Evolutionary conservation across 2,329 filamentous ascomycete genomes (phyloP).

Genomic region (Clarireedia monteithiana): DNA sequence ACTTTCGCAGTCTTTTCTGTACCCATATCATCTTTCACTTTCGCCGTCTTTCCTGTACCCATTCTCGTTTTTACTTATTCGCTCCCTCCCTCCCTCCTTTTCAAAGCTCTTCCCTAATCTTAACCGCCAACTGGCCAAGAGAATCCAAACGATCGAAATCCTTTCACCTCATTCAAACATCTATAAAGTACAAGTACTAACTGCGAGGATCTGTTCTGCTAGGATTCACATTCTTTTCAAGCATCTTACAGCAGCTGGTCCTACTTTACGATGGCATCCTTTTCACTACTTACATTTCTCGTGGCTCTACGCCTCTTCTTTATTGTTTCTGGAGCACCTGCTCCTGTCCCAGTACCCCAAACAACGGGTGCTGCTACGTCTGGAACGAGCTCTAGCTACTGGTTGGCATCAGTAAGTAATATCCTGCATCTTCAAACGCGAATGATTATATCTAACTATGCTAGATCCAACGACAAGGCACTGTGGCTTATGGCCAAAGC

Average conservation of each 20-base stretch:
- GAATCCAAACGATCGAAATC: neutral
- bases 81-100: neutral
- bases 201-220: neutral
- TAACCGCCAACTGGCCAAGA: neutral
- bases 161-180: neutral
- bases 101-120: no score
- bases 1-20: no score
- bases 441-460: neutral
- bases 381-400: slow-evolving; percentile 19
- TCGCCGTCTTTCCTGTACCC: no score
- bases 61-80: neutral
- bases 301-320: slow-evolving; percentile 25
- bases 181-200: slow-evolving; percentile 15
- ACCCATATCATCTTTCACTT: no score
- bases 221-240: slow-evolving; percentile 26
- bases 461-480: slow-evolving; percentile 26
- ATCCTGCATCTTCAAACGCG: neutral
- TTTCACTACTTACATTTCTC: slow-evolving; percentile 25
- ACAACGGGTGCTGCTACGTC: slow-evolving; percentile 10
- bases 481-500: slow-evolving; percentile 31
- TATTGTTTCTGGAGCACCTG: slow-evolving; percentile 21
- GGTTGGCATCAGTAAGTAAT: slow-evolving; percentile 20
- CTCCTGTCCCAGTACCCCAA: slow-evolving; percentile 10
- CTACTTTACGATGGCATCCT: slow-evolving; percentile 28
- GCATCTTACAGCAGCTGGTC: slow-evolving; percentile 27